Conservation (phyloP, 257 asterid genomes). For the Capsicum pubescens region DNA sequence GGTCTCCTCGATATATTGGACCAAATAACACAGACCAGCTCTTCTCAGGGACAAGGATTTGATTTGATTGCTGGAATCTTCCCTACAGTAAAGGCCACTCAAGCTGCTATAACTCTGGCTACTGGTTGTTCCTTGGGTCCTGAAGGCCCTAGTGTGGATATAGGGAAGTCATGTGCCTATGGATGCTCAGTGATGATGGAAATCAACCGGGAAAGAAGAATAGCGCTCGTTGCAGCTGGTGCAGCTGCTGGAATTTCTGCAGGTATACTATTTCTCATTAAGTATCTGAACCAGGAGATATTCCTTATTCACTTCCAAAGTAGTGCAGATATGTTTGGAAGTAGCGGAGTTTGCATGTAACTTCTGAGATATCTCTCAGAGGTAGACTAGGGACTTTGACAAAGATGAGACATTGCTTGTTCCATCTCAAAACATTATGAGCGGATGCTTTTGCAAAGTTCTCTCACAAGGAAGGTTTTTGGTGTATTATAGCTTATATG, state of each 20-base stretch:
- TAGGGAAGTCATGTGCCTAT: conserved; percentile 95
- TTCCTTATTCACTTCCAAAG: neutral
- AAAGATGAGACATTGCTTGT: neutral
- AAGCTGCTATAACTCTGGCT: conserved; percentile 92
- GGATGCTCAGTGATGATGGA: conserved; percentile 96
- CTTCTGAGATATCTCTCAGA: conserved; percentile 5
- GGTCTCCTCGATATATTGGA: conserved; percentile 86
- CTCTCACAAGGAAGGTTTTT: neutral
- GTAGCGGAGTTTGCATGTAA: neutral
- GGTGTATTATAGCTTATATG: neutral
- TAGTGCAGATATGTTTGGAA: conserved; percentile 10
- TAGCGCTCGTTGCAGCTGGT: conserved; percentile 98
- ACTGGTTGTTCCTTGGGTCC: conserved; percentile 99
- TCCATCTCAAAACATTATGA: conserved; percentile 22
- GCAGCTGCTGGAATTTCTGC: conserved; percentile 99
- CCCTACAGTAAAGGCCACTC: conserved; percentile 84
- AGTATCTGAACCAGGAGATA: neutral
- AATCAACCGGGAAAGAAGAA: conserved; percentile 92
- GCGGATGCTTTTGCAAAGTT: neutral
- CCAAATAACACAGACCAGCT: conserved; percentile 78
- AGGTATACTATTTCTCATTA: conserved; percentile 51
- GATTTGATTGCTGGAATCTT: conserved; percentile 76
- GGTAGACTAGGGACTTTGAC: neutral
- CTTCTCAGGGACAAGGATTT: conserved; percentile 81
- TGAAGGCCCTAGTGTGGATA: conserved; percentile 99